phyloP scores from a whole-genome alignment of 768 basidiomycete genomes.

The Boletus rubroflammeus region DNA sequence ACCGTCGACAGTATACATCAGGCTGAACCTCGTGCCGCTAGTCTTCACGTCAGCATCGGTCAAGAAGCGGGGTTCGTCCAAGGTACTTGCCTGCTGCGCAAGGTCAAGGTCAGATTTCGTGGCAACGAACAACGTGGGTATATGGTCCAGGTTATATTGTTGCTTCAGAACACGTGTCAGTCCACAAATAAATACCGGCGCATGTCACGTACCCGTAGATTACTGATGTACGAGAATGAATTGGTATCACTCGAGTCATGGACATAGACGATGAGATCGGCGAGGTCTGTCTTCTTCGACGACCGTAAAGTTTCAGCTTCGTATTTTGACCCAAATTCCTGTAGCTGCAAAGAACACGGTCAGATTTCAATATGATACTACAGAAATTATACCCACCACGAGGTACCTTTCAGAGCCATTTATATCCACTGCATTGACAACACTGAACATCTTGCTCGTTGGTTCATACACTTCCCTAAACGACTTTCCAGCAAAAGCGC shows the following conservation, averaged over 20 bases:
- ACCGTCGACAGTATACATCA: slow-evolving; percentile 89
- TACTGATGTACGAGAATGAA: slow-evolving; percentile 97
- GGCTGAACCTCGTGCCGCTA: slow-evolving; percentile 98
- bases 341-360: slow-evolving; percentile 53
- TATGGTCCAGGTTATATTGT: slow-evolving; percentile 94
- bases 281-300: slow-evolving; percentile 85
- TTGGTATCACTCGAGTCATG: slow-evolving; percentile 98
- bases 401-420: slow-evolving; percentile 94
- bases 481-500: slow-evolving; percentile 82
- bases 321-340: slow-evolving; percentile 96
- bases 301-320: slow-evolving; percentile 88
- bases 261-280: slow-evolving; percentile 93
- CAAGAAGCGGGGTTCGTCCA: not conserved
- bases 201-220: slow-evolving; percentile 67
- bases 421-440: slow-evolving; percentile 94
- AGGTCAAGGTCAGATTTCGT: slow-evolving; percentile 98
- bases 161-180: slow-evolving; percentile 53
- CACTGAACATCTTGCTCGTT: slow-evolving; percentile 84
- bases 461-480: slow-evolving; percentile 77
- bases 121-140: slow-evolving; percentile 96
- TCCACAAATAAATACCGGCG: not conserved
- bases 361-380: slow-evolving; percentile 34
- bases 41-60: slow-evolving; percentile 11
- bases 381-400: slow-evolving; percentile 59
- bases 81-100: slow-evolving; percentile 72